Evolutionary conservation across 768 basidiomycete species (phyloP), one percentile per base, ranked within the genome.

Genomic region (Erythrobasidium yunnanense): DNA sequence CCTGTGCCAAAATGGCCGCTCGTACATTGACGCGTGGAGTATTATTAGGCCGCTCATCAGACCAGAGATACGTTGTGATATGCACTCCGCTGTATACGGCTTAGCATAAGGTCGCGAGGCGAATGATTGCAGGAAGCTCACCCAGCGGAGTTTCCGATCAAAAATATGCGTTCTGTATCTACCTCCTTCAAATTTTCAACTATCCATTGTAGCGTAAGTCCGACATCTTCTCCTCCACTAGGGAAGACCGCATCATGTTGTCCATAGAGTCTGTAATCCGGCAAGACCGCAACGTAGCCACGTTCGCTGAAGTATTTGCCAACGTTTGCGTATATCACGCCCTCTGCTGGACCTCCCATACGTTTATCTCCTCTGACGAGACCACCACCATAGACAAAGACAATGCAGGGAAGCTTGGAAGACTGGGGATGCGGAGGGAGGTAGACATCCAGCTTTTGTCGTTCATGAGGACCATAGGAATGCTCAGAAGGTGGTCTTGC

Each of bases 381-480:
- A 58, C 56, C 56, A 46, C 56, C 56, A 6, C 56, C 56, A 47
- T 58, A 58, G 4, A 46, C 25, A 25, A 58, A 58, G n/a, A 58
- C 22, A 20, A 58, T 42, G 22, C 33, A 35, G 8, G 56, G 56
- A 15, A 58, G 20, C 25, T 58, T 58, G 17, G 22, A 5, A 6
- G 33, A 46, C 4, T 35, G 45, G 3, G 56, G 6, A n/a, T 22
- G 15, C 11, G 54, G 11, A 11, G 56, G 56, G 8, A 58, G 45
- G 56, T 35, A 58, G 56, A 58, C 34, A 25, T 58, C 56, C 38
- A 58, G 38, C 42, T 58, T 58, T 30, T 58, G 56, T 33, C 56
- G 35, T 20, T 58, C 56, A 58, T 58, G 56, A 15, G 56, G 56
- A 5, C 56, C 56, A 27, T 58, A 58, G n/a, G 34, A 42, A 32